Conservation (phyloP, 2,329 filamentous ascomycete genomes). For the Sporothrix globosa region DNA sequence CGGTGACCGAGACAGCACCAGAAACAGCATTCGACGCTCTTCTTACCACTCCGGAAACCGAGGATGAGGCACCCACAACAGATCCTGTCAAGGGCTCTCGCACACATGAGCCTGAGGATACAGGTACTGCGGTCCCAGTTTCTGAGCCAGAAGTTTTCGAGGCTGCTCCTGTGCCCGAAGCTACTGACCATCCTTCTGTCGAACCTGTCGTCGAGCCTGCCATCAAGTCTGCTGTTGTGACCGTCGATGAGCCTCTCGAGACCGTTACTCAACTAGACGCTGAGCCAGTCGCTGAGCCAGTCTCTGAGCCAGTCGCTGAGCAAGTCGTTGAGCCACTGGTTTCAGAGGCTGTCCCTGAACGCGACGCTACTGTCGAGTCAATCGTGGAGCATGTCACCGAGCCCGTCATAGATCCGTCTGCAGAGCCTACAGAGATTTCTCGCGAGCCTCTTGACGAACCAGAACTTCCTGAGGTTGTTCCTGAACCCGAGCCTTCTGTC, state of each 20-base stretch:
- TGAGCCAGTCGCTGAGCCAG: neutral
- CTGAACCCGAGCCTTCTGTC: neutral
- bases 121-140: neutral
- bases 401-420: slow-evolving; percentile 3
- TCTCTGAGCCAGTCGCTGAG: slow-evolving; percentile 34
- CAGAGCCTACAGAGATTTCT: too few species aligned
- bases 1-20: neutral
- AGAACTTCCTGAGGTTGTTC: neutral
- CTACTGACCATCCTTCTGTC: slow-evolving; percentile 31
- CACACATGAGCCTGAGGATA: neutral
- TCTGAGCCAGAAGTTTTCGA: neutral
- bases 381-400: slow-evolving; percentile 34
- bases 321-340: slow-evolving; percentile 5
- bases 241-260: slow-evolving; percentile 28
- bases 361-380: neutral
- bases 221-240: slow-evolving; percentile 20
- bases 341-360: too few species aligned
- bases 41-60: neutral
- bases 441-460: neutral
- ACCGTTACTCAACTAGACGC: neutral
- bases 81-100: neutral
- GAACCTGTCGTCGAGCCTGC: slow-evolving; percentile 29
- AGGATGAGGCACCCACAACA: neutral
- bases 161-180: slow-evolving; percentile 10
- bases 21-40: neutral